Evolutionary conservation across 1,139 yeast genomes (phyloP), one percentile per base, ranked within the genome.

Genomic region (Yamadazyma songkhlaensis): DNA sequence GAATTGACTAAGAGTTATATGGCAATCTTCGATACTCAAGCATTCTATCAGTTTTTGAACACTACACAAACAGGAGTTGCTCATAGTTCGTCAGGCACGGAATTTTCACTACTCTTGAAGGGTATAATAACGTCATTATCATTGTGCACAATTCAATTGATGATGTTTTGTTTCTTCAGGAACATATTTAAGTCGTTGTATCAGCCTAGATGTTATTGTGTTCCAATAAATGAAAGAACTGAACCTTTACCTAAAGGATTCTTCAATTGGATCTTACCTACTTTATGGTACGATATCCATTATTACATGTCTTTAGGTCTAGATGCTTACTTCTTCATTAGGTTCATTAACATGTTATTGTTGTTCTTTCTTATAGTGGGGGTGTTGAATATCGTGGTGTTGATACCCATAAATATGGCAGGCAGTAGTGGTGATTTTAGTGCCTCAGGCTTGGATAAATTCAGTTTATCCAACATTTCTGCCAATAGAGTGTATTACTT

Each of bases 241-340:
- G 62, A 60, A 9, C 66, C 64, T 2, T 46, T 67, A 13, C 65
- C 69, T 4, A 56, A 59, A 25, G 73, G 74, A 0, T 57, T 73
- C 20, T 60, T 77, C 25, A 61, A 64, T 4, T 79, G 84, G 84
- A 47, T 77, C 0, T 29, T 52, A 3, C 77, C 78, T 0, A 63
- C 74, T 0, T 37, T 74, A 32, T 48, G 51, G 13, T 53, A 59
- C 21, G 65, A 70, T 9, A 63, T 74, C 12, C 64, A 66, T 13
- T 60, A 66, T 31, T 81, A 74, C 49, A 49, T 69, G 29, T 51
- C 64, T 3, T 55, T 67, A 48, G 89, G 89, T 0, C 53, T 82
- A n/a, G 90, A 84, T 54, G 74, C 84, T 0, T 82, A 79, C 50
- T 76, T 79, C 47, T 79, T 82, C 45, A 48, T 82, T 3, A 55